Evolutionary conservation across 2,329 filamentous ascomycete genomes (phyloP).

Genomic region (Ascochyta rabiei): DNA sequence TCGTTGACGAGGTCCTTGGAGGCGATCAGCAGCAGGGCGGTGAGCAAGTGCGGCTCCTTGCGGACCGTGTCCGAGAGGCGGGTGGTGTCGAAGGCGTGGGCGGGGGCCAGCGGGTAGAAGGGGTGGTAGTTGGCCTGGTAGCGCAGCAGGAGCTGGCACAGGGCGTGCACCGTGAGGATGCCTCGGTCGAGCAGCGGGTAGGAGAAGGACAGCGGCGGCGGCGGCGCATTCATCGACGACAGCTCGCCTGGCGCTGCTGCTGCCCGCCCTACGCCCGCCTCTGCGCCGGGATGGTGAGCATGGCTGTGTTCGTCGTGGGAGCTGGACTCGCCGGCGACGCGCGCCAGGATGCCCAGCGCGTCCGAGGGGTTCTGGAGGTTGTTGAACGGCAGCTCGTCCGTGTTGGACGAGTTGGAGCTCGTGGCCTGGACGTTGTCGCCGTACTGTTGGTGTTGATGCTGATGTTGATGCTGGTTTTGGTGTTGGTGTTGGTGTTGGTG

Average conservation of each 20-base stretch:
- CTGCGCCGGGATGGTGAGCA: background rate
- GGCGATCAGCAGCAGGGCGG: constrained; percentile 72
- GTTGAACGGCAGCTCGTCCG: constrained; percentile 47
- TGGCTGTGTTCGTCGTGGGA: constrained; percentile 36
- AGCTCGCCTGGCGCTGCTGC: constrained; percentile 22
- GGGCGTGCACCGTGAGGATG: constrained; percentile 51
- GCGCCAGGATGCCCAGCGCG: constrained; percentile 55
- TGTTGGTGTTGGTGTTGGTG: too few relatives aligned
- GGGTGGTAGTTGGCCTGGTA: constrained; percentile 72
- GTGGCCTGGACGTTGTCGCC: constrained; percentile 31
- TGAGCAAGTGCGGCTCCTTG: constrained; percentile 70
- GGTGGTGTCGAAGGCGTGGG: constrained; percentile 61
- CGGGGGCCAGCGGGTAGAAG: constrained; percentile 71
- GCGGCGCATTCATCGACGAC: constrained; percentile 22
- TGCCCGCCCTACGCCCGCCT: constrained; percentile 7
- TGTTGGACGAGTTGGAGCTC: constrained; percentile 39
- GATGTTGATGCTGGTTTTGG: background rate
- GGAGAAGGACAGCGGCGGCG: constrained; percentile 48
- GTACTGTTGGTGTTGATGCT: constrained; percentile 19
- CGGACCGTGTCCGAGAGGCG: constrained; percentile 62
- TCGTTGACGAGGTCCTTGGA: constrained; percentile 73
- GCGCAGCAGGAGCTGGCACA: constrained; percentile 61
- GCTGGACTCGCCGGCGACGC: constrained; percentile 51
- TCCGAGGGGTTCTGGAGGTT: constrained; percentile 58
- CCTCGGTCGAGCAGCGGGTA: constrained; percentile 53